Evolutionary conservation across 768 basidiomycete genomes (phyloP).

Genomic region (Mycena galericulata): DNA sequence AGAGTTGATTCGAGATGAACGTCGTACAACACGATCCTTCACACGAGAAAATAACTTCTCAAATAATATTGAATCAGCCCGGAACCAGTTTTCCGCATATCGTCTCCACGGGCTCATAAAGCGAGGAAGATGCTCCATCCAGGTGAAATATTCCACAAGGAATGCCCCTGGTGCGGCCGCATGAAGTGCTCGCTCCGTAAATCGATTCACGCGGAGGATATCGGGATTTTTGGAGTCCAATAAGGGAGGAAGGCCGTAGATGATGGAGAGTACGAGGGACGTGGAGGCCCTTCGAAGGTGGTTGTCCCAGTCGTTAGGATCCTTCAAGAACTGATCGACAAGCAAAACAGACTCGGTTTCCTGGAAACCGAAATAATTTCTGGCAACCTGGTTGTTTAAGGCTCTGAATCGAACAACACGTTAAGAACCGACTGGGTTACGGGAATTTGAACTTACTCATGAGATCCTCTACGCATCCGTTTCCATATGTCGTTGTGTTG

Average conservation of each 20-base stretch:
- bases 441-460: slow-evolving; percentile 27
- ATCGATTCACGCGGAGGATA: neutral
- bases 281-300: neutral
- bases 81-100: slow-evolving; percentile 24
- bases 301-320: neutral
- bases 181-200: neutral
- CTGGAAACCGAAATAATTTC: slow-evolving; percentile 24
- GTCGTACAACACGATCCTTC: neutral
- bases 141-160: neutral
- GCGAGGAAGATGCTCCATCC: neutral
- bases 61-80: slow-evolving; percentile 36
- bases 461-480: slow-evolving; percentile 24
- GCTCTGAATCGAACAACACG: slow-evolving; percentile 16
- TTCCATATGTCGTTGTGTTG: slow-evolving; percentile 34
- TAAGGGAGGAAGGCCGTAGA: neutral
- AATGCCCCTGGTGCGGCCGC: neutral
- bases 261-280: neutral
- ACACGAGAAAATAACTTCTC: slow-evolving; percentile 19
- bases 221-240: neutral
- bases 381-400: slow-evolving; percentile 21
- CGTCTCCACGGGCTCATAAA: neutral
- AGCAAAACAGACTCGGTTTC: slow-evolving; percentile 28
- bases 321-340: neutral
- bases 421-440: too few relatives aligned
- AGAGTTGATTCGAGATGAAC: neutral